Evolutionary conservation across 2,329 filamentous ascomycete genomes (phyloP).

Genomic region (Aspergillus pseudotamarii): DNA sequence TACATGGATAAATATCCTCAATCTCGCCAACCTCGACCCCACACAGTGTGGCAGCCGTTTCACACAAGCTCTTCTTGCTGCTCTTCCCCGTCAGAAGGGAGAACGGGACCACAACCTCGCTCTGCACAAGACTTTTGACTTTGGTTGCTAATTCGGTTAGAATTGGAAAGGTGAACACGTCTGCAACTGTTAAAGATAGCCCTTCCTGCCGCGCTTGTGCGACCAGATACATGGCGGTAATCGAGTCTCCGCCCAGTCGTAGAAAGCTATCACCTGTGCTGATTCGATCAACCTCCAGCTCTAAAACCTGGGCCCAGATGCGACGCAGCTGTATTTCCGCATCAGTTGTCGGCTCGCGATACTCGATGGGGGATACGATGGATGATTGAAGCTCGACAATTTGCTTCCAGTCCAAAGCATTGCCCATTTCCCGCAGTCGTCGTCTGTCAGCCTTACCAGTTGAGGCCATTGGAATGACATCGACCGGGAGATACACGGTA

Average conservation of each 20-base stretch:
- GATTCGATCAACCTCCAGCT: conserved; percentile 9
- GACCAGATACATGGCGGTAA: conserved; percentile 32
- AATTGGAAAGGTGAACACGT: not conserved
- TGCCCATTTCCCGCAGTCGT: conserved; percentile 13
- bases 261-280: conserved; percentile 31
- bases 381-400: not conserved
- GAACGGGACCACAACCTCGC: not conserved
- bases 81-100: not conserved
- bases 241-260: conserved; percentile 33
- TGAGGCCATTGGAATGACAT: conserved; percentile 19
- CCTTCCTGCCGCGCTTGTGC: conserved; percentile 19
- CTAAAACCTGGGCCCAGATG: not conserved
- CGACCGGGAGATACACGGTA: conserved; percentile 15
- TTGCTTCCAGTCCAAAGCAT: not conserved
- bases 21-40: conserved; percentile 3
- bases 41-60: conserved; percentile 16
- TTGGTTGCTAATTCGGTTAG: conserved; percentile 2
- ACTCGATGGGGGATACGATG: not conserved
- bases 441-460: conserved; percentile 29
- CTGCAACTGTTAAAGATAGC: conserved; percentile 18
- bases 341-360: not conserved
- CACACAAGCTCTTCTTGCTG: not conserved
- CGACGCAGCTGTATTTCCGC: not conserved
- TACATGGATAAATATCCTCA: conserved; percentile 5
- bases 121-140: not conserved